These are phyloP conservation scores for Colletotrichum godetiae DNA, from an alignment of 2,329 filamentous ascomycete species.

Conservation along the genomic window DNA sequence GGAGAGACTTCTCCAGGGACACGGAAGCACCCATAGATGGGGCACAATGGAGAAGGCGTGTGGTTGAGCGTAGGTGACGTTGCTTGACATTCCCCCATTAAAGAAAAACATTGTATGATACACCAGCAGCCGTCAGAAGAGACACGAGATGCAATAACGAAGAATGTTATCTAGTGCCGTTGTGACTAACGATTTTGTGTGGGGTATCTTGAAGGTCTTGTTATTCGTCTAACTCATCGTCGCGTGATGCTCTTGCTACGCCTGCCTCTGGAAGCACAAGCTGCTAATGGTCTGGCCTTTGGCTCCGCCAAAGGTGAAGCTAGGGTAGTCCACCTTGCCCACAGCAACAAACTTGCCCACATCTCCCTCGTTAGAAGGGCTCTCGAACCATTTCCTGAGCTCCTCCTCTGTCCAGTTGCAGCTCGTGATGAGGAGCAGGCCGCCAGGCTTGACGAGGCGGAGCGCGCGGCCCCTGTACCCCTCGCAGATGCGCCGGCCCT, in stretches of 20 bases:
- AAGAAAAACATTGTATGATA: constrained; percentile 32
- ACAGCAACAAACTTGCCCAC: constrained; percentile 67
- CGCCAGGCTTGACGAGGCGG: constrained; percentile 75
- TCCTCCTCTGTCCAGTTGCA: constrained; percentile 99
- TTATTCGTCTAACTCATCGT: constrained; percentile 20
- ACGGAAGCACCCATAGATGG: background rate
- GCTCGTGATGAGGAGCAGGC: constrained; percentile 87
- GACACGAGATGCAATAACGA: constrained; percentile 20
- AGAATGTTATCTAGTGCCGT: background rate
- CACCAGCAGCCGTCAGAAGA: constrained; percentile 25
- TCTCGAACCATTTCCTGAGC: constrained; percentile 81
- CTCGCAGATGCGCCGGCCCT: constrained; percentile 75
- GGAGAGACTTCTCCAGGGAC: background rate
- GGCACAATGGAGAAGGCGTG: background rate
- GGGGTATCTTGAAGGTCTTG: constrained; percentile 13
- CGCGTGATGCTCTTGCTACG: constrained; percentile 8
- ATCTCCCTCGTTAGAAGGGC: constrained; percentile 42
- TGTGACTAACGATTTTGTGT: background rate
- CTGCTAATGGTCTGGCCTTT: constrained; percentile 92
- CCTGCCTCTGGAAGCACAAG: constrained; percentile 75
- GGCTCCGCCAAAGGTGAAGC: constrained; percentile 89
- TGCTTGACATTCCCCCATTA: constrained; percentile 5
- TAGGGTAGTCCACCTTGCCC: constrained; percentile 81
- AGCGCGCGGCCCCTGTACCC: constrained; percentile 78
- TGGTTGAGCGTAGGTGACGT: constrained; percentile 9